Evolutionary conservation across 495 filamentous ascomycete genomes (phyloP).

Genomic region (Lentithecium fluviatile): DNA sequence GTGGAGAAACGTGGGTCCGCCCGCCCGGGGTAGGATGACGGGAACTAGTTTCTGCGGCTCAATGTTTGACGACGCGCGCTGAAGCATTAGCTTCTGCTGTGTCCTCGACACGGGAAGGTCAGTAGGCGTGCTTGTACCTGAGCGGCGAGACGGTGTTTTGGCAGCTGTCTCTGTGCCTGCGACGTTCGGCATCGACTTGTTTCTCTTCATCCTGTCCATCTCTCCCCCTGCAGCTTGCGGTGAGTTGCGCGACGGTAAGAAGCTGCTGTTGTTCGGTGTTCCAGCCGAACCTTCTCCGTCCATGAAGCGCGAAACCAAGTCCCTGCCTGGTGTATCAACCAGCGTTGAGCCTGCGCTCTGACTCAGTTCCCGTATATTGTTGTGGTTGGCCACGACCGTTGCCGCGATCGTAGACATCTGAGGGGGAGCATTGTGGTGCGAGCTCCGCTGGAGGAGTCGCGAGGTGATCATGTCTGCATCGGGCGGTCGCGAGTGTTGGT

Average conservation of each 20-base stretch:
- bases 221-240: slow-evolving; percentile 18
- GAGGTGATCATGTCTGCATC: slow-evolving; percentile 53
- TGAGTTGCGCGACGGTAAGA: slow-evolving; percentile 34
- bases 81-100: slow-evolving; percentile 70
- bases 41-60: slow-evolving; percentile 51
- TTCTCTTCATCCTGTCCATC: slow-evolving; percentile 29
- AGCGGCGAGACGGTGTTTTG: slow-evolving; percentile 28
- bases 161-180: slow-evolving; percentile 14
- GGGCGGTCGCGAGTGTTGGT: slow-evolving; percentile 32
- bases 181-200: slow-evolving; percentile 37
- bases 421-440: slow-evolving; percentile 57
- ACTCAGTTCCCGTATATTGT: slow-evolving; percentile 43
- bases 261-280: slow-evolving; percentile 37
- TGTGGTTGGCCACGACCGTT: slow-evolving; percentile 48
- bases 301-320: slow-evolving; percentile 42
- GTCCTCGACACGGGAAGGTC: slow-evolving; percentile 58
- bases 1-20: slow-evolving; percentile 40
- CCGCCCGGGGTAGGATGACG: slow-evolving; percentile 44
- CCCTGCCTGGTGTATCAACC: slow-evolving; percentile 44
- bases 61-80: slow-evolving; percentile 64
- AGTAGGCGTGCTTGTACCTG: slow-evolving; percentile 34
- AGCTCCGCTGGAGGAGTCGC: slow-evolving; percentile 56
- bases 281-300: slow-evolving; percentile 35
- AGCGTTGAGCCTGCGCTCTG: slow-evolving; percentile 44
- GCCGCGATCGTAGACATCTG: slow-evolving; percentile 59